Base-by-base conservation (phyloP, 2,329 filamentous ascomycete species). In the Fusarium tanahbumbuense region DNA sequence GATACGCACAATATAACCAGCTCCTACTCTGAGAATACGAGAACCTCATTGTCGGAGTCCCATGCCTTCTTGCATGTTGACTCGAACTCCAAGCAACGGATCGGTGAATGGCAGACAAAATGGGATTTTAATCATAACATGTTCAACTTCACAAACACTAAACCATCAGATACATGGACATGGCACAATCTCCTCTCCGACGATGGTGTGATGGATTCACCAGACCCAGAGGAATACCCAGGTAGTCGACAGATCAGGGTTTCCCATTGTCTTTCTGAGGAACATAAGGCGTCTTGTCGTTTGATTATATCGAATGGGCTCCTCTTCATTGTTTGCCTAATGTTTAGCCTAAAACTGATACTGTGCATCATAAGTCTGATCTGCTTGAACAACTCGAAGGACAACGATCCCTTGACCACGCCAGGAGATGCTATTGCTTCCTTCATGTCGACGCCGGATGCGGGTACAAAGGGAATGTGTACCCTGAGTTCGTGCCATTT, bases 381-480 rank as follows among this genome's bases (percentile, higher is more conserved):
- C 16, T 57, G 30, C 0, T n/a, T 65, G 23, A 53, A 60, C 2
- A 55, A 56, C 3, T 72, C 65, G 61, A 62, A 57, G 3, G 6
- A 28, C 2, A 56, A 63, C 8, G 25, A 63, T 3, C 68, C 69
- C n/a, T 34, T 72, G 0, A 58, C 71, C 23, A 72, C 69, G 1
- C 57, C 61, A 1, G 68, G 68, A 27, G 69, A 71, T 58, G 69
- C 68, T 1, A 65, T 71, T 8, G 64, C 64, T 15, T 71, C 69
- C 7, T 71, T 71, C 15, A 64, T 71, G 2, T 27, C 57, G 1
- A 60, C 8, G 0, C 64, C 59, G 2, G 69, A 71, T 41, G 30
- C 50, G 2, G 57, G 65, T 25, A 71, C 64, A 4, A 59, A 41
- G 12, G 64, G 56, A 0, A 71, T 71, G 67, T 71, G 67, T 44